Conservation (phyloP, 2,329 filamentous ascomycete genomes). For the Zymoseptoria passerinii region DNA sequence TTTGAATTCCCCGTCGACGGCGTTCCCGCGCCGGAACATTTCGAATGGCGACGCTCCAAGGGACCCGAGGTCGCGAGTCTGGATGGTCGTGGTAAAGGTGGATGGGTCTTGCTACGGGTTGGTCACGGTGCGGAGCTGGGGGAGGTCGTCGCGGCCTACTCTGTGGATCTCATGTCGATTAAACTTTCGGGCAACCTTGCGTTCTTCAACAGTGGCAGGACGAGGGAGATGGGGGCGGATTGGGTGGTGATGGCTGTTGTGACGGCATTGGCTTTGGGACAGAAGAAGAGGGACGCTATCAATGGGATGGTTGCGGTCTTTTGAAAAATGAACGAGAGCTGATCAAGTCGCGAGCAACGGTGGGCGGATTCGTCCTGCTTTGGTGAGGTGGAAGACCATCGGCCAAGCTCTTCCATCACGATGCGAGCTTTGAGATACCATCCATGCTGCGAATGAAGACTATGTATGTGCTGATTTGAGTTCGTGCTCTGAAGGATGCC, state of each 20-base stretch:
- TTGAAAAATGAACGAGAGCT: too few relatives aligned
- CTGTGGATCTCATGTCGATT: background rate
- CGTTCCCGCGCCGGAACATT: background rate
- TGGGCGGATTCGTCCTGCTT: too few relatives aligned
- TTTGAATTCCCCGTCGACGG: background rate
- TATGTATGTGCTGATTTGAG: too few relatives aligned
- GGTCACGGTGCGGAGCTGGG: background rate
- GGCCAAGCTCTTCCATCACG: too few relatives aligned
- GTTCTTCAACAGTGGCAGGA: background rate
- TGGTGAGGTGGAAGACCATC: too few relatives aligned
- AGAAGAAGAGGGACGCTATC: background rate
- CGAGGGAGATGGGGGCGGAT: background rate
- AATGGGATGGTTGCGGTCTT: background rate
- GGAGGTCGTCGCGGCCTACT: background rate
- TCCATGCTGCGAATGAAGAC: too few relatives aligned
- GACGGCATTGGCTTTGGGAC: background rate
- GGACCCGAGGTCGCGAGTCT: background rate
- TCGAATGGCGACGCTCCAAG: background rate
- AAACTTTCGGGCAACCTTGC: background rate
- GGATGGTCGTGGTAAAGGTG: background rate
- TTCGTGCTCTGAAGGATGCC: too few relatives aligned
- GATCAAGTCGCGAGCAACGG: too few relatives aligned
- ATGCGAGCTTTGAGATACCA: too few relatives aligned
- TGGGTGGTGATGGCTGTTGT: background rate
- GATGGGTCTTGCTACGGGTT: background rate